Evolutionary conservation across 441 rosid genomes (phyloP), one percentile per base, ranked within the genome.

Genomic region (Metrosideros polymorpha): DNA sequence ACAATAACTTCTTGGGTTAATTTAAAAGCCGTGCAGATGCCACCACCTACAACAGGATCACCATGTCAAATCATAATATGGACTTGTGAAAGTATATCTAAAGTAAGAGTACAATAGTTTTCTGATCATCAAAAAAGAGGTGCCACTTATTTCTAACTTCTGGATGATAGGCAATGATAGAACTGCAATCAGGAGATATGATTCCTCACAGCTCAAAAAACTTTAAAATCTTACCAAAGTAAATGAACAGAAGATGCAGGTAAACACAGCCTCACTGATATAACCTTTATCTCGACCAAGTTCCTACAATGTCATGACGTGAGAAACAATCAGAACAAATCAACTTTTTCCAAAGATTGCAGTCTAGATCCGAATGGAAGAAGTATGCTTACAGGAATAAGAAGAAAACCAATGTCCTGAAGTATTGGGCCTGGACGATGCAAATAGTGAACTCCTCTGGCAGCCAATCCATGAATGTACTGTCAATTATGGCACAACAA

Each of bases 401-500:
- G 61, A 27, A 51, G 55, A 83, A 83, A 83, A 52, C 84, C 84
- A 52, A 83, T 19, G 84, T 83, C 84, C n/a, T 12, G 84, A 15
- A 83, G 84, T 35, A 83, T 4, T 17, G 84, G 84, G 27, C 30
- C 84, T 10, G 84, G 84, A 51, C 84, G 84, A 51, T 83, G 84
- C 59, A 83, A 83, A 61, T 83, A 83, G 45, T 83, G 84, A 54
- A 83, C 84, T 25, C 84, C 84, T 83, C 84, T 53, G 18, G 84
- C 84, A 83, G 84, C 84, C 84, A 83, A 83, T 53, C 49, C 84
- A 52, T 83, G 84, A 30, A 83, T 51, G 84, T 83, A 83, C 84
- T 83, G 84, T 42, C 5, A 13, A 29, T 30, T 22, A 24, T 3
- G 13, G 55, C 42, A 29, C 43, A 53, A 22, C 15, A 83, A 52